These are phyloP conservation scores for Sclerotinia trifoliorum DNA, from an alignment of 2,329 filamentous ascomycete genomes.

Conservation along the genomic window DNA sequence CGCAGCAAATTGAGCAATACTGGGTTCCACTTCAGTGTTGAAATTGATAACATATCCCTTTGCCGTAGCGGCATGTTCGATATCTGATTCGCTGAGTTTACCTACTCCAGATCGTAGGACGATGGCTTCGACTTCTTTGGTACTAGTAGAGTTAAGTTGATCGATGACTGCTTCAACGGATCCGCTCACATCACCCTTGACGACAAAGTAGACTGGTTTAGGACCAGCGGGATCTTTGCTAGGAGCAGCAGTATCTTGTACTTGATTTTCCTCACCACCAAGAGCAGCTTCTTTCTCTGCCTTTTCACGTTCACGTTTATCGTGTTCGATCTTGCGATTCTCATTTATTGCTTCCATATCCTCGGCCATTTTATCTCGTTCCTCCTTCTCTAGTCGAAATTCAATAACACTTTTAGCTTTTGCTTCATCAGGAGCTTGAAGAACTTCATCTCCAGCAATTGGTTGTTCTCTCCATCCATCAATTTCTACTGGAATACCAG, in stretches of 20 bases:
- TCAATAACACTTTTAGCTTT: slow-evolving; percentile 75
- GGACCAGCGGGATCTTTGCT: slow-evolving; percentile 42
- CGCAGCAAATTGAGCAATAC: slow-evolving; percentile 69
- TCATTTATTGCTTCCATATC: slow-evolving; percentile 80
- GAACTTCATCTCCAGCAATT: slow-evolving; percentile 78
- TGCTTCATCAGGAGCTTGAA: slow-evolving; percentile 78
- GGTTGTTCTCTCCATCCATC: slow-evolving; percentile 93
- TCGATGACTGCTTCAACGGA: slow-evolving; percentile 88
- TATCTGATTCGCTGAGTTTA: slow-evolving; percentile 77
- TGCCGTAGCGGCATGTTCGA: slow-evolving; percentile 81
- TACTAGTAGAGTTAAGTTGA: slow-evolving; percentile 74
- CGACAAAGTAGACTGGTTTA: slow-evolving; percentile 70
- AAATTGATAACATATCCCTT: slow-evolving; percentile 80
- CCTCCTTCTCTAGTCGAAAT: slow-evolving; percentile 70
- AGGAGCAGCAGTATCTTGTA: slow-evolving; percentile 32
- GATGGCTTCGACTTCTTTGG: slow-evolving; percentile 75
- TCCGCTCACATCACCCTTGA: slow-evolving; percentile 91
- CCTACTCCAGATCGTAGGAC: slow-evolving; percentile 79
- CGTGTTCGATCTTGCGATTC: slow-evolving; percentile 54
- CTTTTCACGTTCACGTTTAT: slow-evolving; percentile 60
- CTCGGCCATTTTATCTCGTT: slow-evolving; percentile 61
- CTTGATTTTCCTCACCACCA: slow-evolving; percentile 42
- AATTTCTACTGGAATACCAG: slow-evolving; percentile 87
- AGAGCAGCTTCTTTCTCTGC: slow-evolving; percentile 48
- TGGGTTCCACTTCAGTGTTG: slow-evolving; percentile 68